Base-by-base conservation (phyloP, 2,329 filamentous ascomycete species). In the Elsinoe arachidis region DNA sequence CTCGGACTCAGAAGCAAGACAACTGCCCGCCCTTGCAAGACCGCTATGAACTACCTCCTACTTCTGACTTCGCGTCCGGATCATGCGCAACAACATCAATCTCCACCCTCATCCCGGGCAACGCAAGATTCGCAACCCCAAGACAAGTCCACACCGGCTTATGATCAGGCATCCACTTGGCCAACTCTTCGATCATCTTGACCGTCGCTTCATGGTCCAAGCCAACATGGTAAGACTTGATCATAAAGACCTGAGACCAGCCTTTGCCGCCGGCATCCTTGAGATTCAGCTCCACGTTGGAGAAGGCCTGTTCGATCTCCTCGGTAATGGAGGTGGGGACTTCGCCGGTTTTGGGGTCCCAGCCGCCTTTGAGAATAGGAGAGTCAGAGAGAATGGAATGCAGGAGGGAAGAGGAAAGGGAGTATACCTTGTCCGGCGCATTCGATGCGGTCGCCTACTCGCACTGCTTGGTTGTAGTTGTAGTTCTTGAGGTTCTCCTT, bases 71-170 rank as follows among this genome's bases (percentile, higher is more conserved):
- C 23, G 23, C 23, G 6, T 46, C 41, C 41, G 14, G 14, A 46
- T 46, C 41, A 26, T 15, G 41, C 15, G 41, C 49, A 7, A 53
- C 33, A 11, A 81, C 80, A 66, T 84, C 81, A 66, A 84, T 79
- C 69, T 84, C 81, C 2, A 84, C 73, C 19, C 70, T 66, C 81
- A 84, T 84, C 33, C 72, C 73, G 26, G 74, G 72, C 57, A 72
- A 66, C 0, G 70, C 80, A 5, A 84, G 64, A 34, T 69, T 62
- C 1, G 69, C 62, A 1, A 84, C 80, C 0, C 77, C 80, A 12
- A 84, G 68, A 58, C 68, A 72, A 0, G 80, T 84, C 77, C 77
- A 80, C 1, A 80, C 69, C 0, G 80, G 80, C 59, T 74, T 64
- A 62, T 83, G 78, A 33, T 76, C 63, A 0, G 79, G 79, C 68